A percentile compares a stretch with the other conserved stretches of the same genome.
Conservation (phyloP, 768 basidiomycete genomes). For the Lentinula sp. region DNA sequence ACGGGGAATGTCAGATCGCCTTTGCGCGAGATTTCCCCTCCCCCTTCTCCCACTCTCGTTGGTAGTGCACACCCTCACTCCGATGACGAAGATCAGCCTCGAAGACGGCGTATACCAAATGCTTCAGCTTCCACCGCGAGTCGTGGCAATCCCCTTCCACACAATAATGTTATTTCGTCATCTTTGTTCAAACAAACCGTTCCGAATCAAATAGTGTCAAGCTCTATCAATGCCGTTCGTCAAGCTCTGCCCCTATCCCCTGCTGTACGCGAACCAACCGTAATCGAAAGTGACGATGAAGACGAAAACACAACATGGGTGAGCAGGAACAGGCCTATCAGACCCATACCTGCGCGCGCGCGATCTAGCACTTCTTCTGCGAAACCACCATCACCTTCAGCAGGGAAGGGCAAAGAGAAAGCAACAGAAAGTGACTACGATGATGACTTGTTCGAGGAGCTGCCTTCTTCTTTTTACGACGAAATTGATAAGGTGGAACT, state of each 20-base stretch:
- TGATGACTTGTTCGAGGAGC: slow-evolving; percentile 23
- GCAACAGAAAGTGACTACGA: slow-evolving; percentile 28
- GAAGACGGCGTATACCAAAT: slow-evolving; percentile 18
- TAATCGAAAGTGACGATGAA: slow-evolving; percentile 24
- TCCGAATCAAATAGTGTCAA: background rate
- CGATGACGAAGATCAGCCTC: slow-evolving; percentile 23
- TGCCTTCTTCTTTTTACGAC: slow-evolving; percentile 25
- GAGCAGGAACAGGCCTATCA: slow-evolving; percentile 10
- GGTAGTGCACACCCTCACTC: slow-evolving; percentile 14
- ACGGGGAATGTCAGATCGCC: slow-evolving; percentile 17
- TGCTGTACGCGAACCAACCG: slow-evolving; percentile 9
- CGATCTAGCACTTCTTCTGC: slow-evolving; percentile 1
- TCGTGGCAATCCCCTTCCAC: background rate
- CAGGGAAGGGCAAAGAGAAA: slow-evolving; percentile 13
- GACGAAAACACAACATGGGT: slow-evolving; percentile 14
- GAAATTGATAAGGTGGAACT: slow-evolving; percentile 29
- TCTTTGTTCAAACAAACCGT: background rate
- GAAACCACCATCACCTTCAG: slow-evolving; percentile 11
- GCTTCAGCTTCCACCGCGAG: slow-evolving; percentile 5
- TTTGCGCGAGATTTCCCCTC: slow-evolving; percentile 20
- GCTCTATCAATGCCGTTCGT: background rate
- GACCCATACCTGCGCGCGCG: slow-evolving; percentile 8
- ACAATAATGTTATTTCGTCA: background rate
- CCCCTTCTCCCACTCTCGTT: slow-evolving; percentile 15
- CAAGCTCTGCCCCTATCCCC: slow-evolving; percentile 13